phyloP scores from a whole-genome alignment of 768 basidiomycete genomes.

The Phaeotremella fagi region DNA sequence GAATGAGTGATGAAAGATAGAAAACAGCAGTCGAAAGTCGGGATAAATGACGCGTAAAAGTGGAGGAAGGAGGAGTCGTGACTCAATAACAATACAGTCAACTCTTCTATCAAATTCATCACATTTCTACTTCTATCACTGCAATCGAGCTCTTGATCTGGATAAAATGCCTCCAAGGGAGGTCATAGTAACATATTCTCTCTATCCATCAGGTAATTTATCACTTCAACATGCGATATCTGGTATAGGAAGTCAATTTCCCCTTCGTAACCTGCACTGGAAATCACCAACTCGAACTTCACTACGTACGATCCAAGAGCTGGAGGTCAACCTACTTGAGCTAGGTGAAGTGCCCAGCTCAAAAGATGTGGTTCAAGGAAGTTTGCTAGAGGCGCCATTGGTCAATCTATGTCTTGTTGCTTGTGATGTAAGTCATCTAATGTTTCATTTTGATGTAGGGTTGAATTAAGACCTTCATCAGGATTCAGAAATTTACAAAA shows the following conservation, averaged over 20 bases:
- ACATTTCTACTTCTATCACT: too few species aligned
- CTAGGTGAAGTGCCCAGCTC: slow-evolving; percentile 51
- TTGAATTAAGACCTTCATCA: too few species aligned
- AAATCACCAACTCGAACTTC: slow-evolving; percentile 66
- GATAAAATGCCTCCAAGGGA: slow-evolving; percentile 15
- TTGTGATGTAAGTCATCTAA: slow-evolving; percentile 71
- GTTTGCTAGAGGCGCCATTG: slow-evolving; percentile 77
- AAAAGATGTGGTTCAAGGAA: slow-evolving; percentile 65
- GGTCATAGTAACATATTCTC: slow-evolving; percentile 35
- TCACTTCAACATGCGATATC: slow-evolving; percentile 18
- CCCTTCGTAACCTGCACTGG: slow-evolving; percentile 90
- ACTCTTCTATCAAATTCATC: too few species aligned
- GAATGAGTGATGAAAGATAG: not conserved
- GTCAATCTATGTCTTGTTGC: slow-evolving; percentile 78
- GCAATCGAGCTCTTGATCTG: not conserved
- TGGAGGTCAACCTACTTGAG: slow-evolving; percentile 67
- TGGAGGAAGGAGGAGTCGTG: too few species aligned
- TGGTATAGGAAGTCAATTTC: slow-evolving; percentile 51
- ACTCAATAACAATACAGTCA: too few species aligned
- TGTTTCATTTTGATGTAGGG: too few species aligned
- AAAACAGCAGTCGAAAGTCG: not conserved
- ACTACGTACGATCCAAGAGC: slow-evolving; percentile 80
- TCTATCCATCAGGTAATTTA: slow-evolving; percentile 11
- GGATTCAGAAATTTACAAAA: slow-evolving; percentile 73
- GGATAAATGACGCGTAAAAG: not conserved